Evolutionary conservation across 2,329 filamentous ascomycete genomes (phyloP).

Genomic region (Diaporthe eres): DNA sequence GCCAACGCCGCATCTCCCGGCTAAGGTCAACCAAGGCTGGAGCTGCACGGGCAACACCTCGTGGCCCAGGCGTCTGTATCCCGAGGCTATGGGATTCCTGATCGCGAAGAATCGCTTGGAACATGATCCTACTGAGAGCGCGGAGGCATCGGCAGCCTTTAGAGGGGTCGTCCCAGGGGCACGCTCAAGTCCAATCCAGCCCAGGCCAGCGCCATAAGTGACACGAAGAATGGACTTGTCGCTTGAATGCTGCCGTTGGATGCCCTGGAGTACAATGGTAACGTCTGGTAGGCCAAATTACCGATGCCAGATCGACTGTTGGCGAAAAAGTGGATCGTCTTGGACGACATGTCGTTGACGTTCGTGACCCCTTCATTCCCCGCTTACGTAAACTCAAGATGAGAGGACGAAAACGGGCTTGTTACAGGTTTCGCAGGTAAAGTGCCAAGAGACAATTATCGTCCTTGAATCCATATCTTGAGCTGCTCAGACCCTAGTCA

Average conservation of each 20-base stretch:
- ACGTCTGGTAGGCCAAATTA: neutral
- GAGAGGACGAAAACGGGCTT: neutral
- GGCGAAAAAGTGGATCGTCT: neutral
- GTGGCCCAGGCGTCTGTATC: too few relatives aligned
- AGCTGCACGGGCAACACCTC: neutral
- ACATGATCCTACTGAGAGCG: neutral
- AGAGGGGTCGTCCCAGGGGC: neutral
- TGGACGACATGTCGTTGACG: neutral
- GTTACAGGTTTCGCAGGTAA: neutral
- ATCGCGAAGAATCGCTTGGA: rapidly evolving
- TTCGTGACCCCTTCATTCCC: neutral
- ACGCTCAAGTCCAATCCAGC: neutral
- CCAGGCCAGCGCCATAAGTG: neutral
- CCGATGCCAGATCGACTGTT: too few relatives aligned
- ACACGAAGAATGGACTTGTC: neutral
- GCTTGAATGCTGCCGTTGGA: neutral
- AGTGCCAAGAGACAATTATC: neutral
- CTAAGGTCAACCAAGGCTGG: neutral
- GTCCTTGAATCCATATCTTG: neutral
- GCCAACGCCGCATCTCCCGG: neutral
- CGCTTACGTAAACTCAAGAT: neutral
- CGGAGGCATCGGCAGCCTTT: neutral
- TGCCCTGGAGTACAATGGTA: neutral
- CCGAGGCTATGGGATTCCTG: rapidly evolving
- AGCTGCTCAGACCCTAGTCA: neutral